phyloP scores from a whole-genome alignment of 129 eudicot species.

The Artemisia annua region DNA sequence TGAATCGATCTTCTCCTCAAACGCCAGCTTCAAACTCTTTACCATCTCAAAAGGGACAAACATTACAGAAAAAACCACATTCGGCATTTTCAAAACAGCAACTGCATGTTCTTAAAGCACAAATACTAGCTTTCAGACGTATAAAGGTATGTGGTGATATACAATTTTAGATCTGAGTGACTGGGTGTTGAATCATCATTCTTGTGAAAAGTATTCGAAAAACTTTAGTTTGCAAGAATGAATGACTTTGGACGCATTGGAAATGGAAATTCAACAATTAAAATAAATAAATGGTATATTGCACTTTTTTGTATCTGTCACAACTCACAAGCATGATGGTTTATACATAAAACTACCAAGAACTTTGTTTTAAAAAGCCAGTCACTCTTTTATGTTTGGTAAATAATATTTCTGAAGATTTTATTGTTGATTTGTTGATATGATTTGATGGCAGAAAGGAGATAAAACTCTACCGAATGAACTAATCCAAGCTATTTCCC shows the following conservation, averaged over 20 bases:
- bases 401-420: neutral
- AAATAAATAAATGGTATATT: neutral
- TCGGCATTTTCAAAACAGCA: conserved; percentile 83
- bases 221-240: conserved; percentile 12
- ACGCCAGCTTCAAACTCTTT: conserved; percentile 36
- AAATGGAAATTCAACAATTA: conserved; percentile 8
- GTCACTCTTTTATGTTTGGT: neutral
- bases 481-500: conserved; percentile 73
- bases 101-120: conserved; percentile 93
- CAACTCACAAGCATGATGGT: neutral
- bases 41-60: conserved; percentile 20
- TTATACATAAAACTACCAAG: no score
- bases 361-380: neutral
- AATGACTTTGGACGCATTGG: neutral
- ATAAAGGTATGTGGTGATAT: conserved; percentile 60
- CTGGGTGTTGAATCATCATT: neutral
- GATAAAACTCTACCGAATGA: conserved; percentile 83
- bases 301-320: conserved; percentile 8
- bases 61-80: conserved; percentile 45
- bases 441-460: conserved; percentile 67
- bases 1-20: conserved; percentile 60
- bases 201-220: conserved; percentile 1
- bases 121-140: conserved; percentile 93
- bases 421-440: conserved; percentile 11
- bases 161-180: neutral